Base-by-base conservation (phyloP, 345 rosid species). In the Geranium rotundifolium region DNA sequence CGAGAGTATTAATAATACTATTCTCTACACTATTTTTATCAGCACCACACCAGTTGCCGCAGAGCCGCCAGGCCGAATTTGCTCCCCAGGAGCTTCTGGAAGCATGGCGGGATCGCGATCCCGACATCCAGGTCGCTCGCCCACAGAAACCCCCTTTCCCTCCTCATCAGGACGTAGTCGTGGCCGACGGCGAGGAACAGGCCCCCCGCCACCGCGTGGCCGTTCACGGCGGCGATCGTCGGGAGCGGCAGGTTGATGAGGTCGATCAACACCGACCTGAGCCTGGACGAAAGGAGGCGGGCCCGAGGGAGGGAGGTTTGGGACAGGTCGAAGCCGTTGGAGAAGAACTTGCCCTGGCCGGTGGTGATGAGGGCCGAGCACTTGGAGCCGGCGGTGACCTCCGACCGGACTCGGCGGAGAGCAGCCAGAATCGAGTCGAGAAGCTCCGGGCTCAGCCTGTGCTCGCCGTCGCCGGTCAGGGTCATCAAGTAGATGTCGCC, bases 181-280 rank as follows among this genome's bases (percentile, higher is more conserved):
- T 86, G 92, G 69, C 86, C 65, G 62, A 82, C 62, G 16, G 88
- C 88, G 4, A 88, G 66, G 1, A 81, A 37, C 49, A 72, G 65
- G 2, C 92, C 96, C 1, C 81, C 90, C 5, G 95, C 89, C 29
- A 91, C 76, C 12, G 90, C 90, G 76, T 86, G 98, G 57, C 95
- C 96, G 1, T 83, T 75, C 12, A 80, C 64, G 70, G 84, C 83
- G 64, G 93, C 85, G 71, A 85, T 71, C 0, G 86, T 80, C 0
- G 90, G 92, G 86, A 88, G 73, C 0, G 96, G 90, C n/a, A 88
- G 75, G 19, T 80, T 80, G 68, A 88, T 71, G 50, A 88, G 75
- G 65, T 85, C 86, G 54, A 68, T 72, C 20, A 78, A 60, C 41
- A 88, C 70, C 39, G 79, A 69, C 29, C 71, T 68, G 62, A 81